Evolutionary conservation across 129 eudicot genomes (phyloP), one percentile per base, ranked within the genome.

Genomic region (Artemisia tridentata): DNA sequence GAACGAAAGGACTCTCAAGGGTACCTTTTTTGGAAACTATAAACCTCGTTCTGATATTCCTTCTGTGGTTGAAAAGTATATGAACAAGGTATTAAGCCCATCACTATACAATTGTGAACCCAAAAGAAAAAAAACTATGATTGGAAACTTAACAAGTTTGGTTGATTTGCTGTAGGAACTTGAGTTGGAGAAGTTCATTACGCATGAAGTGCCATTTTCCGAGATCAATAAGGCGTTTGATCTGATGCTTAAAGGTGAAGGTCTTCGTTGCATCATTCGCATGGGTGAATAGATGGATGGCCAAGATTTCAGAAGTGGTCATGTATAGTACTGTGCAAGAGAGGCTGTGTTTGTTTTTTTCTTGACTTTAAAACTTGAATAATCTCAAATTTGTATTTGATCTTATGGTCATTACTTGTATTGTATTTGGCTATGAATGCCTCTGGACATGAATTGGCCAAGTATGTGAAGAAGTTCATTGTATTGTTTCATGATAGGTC

Each of bases 11-110:
- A 91, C 92, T 25, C 86, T 91, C 10, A 91, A 84, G 86, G 97
- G 97, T 0, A 91, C 96, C 12, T 88, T 91, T 82, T 91, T 81
- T 14, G 97, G 97, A 34, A 91, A 91, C 82, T 91, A 85, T 52
- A 89, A 89, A 60, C 92, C 92, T 16, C 84, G 84, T 34, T 67
- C 95, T 0, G 97, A 85, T 72, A 75, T 91, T 56, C 97, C 97
- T 2, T 47, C 69, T 14, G 88, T 91, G 6, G 95, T 91, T 7
- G 97, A 87, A 62, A 87, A 81, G 77, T 91, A 88, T 80, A 85
- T 88, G 97, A 85, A 81, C 65, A 88, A 88, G 90, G 97, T 85
- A 58, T 19, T 19, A 45, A 18, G 47, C 15, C 3, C 15, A 7
- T 62, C 11, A 11, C 15, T 48, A 5, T 31, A 11, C 16, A n/a